Base-by-base conservation (phyloP, 306 rosid genomes). In the Medicago arabica region DNA sequence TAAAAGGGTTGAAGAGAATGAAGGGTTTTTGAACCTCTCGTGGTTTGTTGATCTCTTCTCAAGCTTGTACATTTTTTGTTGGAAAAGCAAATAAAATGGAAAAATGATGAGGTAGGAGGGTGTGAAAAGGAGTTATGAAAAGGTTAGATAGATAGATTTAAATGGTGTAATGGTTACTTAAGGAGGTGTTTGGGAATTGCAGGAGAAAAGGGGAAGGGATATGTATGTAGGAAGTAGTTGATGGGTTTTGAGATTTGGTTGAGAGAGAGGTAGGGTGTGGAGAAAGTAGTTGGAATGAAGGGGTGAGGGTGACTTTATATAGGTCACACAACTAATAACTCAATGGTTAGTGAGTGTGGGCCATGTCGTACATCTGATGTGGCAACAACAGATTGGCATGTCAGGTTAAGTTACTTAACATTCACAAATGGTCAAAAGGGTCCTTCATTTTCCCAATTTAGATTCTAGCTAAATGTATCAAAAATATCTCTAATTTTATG, bases 1-100 rank as follows among this genome's bases (percentile, higher is more conserved):
- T 0, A 96, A 87, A 11, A 96, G 96, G 18, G 77, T 79, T 9
- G 99, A 86, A 46, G 99, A 96, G 90, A 92, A 92, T 9, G 97
- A 87, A 2, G 97, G 96, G 75, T 36, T 81, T 16, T 57, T 62
- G n/a, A 75, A 65, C 39, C 76, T 82, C 11, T 51, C 15, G 1
- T 78, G 83, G n/a, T 81, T 87, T 51, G 84, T 78, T 3, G 0
- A 76, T 53, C 46, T 72, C 23, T 65, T 85, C 40, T 90, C 85
- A 75, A 67, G 8, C 46, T 75, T 61, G 36, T 84, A 76, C 97
- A 90, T 95, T 84, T 66, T 63, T 5, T 14, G 46, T 66, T 17
- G 36, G 67, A 31, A n/a, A 9, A 18, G 8, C 13, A 54, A 19
- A 14, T 0, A 1, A 25, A 14, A 25, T 6, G 2, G 14, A 53